These are phyloP conservation scores for Mrakia hoshinonis DNA, from an alignment of 768 basidiomycete genomes.

Conservation along the genomic window DNA sequence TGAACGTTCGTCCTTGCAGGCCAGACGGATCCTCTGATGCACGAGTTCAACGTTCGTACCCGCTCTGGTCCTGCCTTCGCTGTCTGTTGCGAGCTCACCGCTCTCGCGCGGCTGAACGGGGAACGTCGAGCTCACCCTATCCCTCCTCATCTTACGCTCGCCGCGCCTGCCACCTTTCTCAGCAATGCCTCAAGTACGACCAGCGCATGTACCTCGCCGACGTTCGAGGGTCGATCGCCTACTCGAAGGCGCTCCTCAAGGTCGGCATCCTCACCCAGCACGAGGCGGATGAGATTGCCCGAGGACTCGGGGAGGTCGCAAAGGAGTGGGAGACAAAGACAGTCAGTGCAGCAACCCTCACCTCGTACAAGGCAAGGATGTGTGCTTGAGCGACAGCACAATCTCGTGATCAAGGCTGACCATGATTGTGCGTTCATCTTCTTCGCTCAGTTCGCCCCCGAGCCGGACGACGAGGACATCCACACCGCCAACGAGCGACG, in stretches of 20 bases:
- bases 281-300: constrained; percentile 59
- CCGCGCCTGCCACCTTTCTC: background rate
- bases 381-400: too few relatives aligned
- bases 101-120: too few relatives aligned
- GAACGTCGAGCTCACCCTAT: background rate
- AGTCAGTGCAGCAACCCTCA: constrained; percentile 47
- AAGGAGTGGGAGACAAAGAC: constrained; percentile 75
- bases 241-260: constrained; percentile 73
- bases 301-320: constrained; percentile 63
- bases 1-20: background rate
- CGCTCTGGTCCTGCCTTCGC: background rate
- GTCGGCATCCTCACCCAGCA: constrained; percentile 68
- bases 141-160: background rate
- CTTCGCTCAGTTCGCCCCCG: constrained; percentile 56
- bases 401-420: background rate
- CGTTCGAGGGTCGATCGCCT: constrained; percentile 88
- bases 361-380: too few relatives aligned
- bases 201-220: constrained; percentile 88
- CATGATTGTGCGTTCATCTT: background rate
- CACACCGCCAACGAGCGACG: constrained; percentile 97
- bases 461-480: constrained; percentile 94
- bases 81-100: too few relatives aligned
- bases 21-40: constrained; percentile 30
- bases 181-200: constrained; percentile 85
- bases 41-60: constrained; percentile 29